These are phyloP conservation scores for Bipolaris zeicola DNA, from an alignment of 2,329 filamentous ascomycete species.

Conservation along the genomic window DNA sequence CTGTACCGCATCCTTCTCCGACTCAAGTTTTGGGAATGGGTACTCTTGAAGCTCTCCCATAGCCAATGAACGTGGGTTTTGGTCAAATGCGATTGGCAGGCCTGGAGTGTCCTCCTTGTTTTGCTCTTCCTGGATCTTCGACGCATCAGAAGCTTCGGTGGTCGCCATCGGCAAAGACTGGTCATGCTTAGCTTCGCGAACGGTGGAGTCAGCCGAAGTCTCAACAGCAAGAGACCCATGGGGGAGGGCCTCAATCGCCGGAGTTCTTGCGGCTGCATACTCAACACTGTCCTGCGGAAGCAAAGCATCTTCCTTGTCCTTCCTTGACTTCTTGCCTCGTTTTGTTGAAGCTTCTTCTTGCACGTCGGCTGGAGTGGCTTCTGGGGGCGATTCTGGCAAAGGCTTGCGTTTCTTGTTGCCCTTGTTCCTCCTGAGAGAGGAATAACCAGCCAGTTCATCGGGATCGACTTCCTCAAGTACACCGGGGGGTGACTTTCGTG, in stretches of 20 bases:
- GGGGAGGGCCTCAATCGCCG: constrained; percentile 39
- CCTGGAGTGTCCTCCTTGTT: constrained; percentile 6
- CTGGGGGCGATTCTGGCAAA: constrained; percentile 14
- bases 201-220: constrained; percentile 33
- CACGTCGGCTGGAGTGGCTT: background rate
- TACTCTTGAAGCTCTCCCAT: constrained; percentile 30
- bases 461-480: constrained; percentile 45
- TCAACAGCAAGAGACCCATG: constrained; percentile 43
- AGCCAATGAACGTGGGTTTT: constrained; percentile 18
- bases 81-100: constrained; percentile 24
- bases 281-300: constrained; percentile 39
- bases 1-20: constrained; percentile 5
- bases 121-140: background rate
- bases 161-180: constrained; percentile 12
- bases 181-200: constrained; percentile 24
- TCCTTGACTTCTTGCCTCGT: constrained; percentile 39
- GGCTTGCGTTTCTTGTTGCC: constrained; percentile 49
- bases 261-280: constrained; percentile 35
- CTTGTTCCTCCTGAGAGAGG: constrained; percentile 55
- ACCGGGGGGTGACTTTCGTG: constrained; percentile 39
- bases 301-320: constrained; percentile 34
- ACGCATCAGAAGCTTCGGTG: background rate
- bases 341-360: constrained; percentile 17
- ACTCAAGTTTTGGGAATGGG: constrained; percentile 33
- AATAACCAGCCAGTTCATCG: constrained; percentile 43